Conservation (phyloP, 345 rosid species). For the Odontarrhena argentea region DNA sequence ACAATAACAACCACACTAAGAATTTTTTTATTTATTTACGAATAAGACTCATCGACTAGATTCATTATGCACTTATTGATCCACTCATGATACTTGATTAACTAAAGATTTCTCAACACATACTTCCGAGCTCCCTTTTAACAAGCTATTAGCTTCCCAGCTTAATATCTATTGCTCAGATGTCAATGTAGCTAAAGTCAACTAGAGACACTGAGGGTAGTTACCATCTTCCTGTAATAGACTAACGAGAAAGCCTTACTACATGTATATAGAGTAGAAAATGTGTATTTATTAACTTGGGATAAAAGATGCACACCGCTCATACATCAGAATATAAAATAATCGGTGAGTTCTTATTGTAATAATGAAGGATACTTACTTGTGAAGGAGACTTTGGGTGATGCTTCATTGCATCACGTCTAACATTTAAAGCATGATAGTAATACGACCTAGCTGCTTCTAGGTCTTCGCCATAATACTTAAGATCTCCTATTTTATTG, state of each 20-base stretch:
- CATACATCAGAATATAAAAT: background rate
- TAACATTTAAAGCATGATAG: slow-evolving; percentile 68
- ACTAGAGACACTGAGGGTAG: background rate
- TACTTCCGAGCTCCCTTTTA: background rate
- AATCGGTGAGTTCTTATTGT: background rate
- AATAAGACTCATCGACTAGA: background rate
- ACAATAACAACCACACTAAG: background rate
- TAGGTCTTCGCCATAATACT: slow-evolving; percentile 83
- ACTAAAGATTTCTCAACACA: background rate
- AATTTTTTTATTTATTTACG: background rate
- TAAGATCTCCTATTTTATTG: slow-evolving; percentile 94
- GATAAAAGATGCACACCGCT: slow-evolving; percentile 6
- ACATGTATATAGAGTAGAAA: background rate
- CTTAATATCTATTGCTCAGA: background rate
- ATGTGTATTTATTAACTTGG: slow-evolving; percentile 3
- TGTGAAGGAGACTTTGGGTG: slow-evolving; percentile 67
- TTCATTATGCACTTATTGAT: background rate
- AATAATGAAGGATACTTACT: slow-evolving; percentile 48
- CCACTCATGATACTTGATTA: slow-evolving; percentile 5
- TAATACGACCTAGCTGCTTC: slow-evolving; percentile 83
- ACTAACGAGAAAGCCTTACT: background rate
- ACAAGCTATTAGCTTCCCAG: background rate
- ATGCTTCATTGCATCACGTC: slow-evolving; percentile 69
- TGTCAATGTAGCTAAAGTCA: background rate
- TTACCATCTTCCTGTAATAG: slow-evolving; percentile 6